Conservation (phyloP, 768 basidiomycete genomes). For the Phanerochaete sordida region DNA sequence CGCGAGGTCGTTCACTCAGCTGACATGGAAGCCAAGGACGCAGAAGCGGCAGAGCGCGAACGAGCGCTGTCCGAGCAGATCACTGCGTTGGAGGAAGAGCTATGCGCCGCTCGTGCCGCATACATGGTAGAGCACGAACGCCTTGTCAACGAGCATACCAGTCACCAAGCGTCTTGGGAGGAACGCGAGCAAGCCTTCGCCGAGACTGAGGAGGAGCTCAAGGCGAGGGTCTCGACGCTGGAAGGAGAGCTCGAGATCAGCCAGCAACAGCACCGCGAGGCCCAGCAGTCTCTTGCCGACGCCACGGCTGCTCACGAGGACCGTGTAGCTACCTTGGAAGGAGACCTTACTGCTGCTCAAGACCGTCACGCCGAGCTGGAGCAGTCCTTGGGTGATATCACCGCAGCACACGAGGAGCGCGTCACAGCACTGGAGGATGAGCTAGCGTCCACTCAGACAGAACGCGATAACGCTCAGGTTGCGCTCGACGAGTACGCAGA, state of each 20-base stretch:
- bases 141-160: background rate
- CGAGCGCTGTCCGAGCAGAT: background rate
- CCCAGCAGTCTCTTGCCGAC: background rate
- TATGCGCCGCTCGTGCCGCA: background rate
- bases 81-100: background rate
- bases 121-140: constrained; percentile 5
- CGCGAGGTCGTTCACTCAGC: background rate
- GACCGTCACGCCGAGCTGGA: background rate
- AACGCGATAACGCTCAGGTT: background rate
- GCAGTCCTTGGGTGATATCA: background rate
- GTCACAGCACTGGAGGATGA: background rate
- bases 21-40: background rate
- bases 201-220: background rate
- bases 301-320: background rate
- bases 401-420: background rate
- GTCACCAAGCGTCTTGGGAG: background rate
- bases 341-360: background rate
- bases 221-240: background rate
- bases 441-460: background rate
- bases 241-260: background rate
- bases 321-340: background rate
- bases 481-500: background rate
- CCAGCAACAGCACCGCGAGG: background rate
- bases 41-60: background rate
- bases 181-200: constrained; percentile 3